phyloP scores from a whole-genome alignment of 176 grass and related monocot species.

The Zizania latifolia region DNA sequence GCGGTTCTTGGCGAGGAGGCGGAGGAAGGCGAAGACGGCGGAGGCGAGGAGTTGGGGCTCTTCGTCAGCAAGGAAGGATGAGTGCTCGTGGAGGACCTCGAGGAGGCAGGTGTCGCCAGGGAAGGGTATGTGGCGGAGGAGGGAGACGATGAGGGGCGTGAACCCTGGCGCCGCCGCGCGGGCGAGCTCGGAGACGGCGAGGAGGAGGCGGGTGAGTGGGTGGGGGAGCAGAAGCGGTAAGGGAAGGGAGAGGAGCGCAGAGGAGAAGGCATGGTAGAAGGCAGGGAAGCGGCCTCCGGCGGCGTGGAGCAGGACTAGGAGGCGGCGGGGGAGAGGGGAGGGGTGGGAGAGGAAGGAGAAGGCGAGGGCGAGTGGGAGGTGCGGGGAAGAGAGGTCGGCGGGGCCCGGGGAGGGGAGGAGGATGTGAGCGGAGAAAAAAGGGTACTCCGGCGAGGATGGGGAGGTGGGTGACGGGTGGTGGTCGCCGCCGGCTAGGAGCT shows the following conservation, averaged over 20 bases:
- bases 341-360: conserved; percentile 56
- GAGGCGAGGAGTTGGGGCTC: conserved; percentile 43
- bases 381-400: conserved; percentile 47
- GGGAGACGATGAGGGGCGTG: conserved; percentile 36
- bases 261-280: conserved; percentile 56
- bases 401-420: conserved; percentile 50
- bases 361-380: conserved; percentile 49
- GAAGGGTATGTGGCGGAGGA: conserved; percentile 49
- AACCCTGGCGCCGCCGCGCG: conserved; percentile 42
- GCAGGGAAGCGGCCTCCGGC: conserved; percentile 35
- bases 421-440: conserved; percentile 40
- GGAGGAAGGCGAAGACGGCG: conserved; percentile 46
- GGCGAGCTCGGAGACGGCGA: conserved; percentile 39
- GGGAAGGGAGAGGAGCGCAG: conserved; percentile 45
- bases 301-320: conserved; percentile 58
- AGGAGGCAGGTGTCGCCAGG: conserved; percentile 26
- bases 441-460: conserved; percentile 20
- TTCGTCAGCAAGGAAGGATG: conserved; percentile 24
- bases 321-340: conserved; percentile 11
- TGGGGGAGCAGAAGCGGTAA: conserved; percentile 47
- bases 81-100: background rate
- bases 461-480: conserved; percentile 29
- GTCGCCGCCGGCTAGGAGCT: conserved; percentile 33
- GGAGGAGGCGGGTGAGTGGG: conserved; percentile 48
- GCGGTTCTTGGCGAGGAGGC: conserved; percentile 49